Conservation (phyloP, 352 stramenopile genomes). For the Peronospora destructor region DNA sequence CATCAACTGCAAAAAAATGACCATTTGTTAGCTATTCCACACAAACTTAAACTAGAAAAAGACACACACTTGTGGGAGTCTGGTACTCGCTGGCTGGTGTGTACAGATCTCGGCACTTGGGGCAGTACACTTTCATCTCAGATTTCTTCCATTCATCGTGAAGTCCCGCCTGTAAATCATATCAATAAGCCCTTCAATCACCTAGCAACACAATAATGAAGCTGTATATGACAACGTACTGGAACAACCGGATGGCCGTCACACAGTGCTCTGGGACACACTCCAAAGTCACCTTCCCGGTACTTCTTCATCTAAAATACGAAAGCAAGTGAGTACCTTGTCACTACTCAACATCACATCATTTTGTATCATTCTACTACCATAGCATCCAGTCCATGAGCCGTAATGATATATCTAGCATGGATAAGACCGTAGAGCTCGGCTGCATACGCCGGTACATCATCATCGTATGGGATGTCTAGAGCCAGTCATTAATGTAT, state of each 20-base stretch:
- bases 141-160: slow-evolving; percentile 87
- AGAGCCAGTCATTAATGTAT: slow-evolving; percentile 16
- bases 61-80: slow-evolving; percentile 65
- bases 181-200: slow-evolving; percentile 5
- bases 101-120: slow-evolving; percentile 85
- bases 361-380: slow-evolving; percentile 22
- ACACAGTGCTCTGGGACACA: slow-evolving; percentile 80
- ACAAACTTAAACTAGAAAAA: neutral
- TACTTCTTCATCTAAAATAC: slow-evolving; percentile 79
- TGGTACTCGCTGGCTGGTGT: slow-evolving; percentile 80
- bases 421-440: slow-evolving; percentile 88
- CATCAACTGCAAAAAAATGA: slow-evolving; percentile 68
- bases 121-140: slow-evolving; percentile 88
- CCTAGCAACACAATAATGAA: neutral
- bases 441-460: slow-evolving; percentile 78
- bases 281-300: slow-evolving; percentile 81
- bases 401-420: slow-evolving; percentile 87
- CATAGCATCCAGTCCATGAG: slow-evolving; percentile 84
- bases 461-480: slow-evolving; percentile 87
- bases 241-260: slow-evolving; percentile 79
- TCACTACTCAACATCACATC: neutral
- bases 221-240: slow-evolving; percentile 28
- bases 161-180: slow-evolving; percentile 50
- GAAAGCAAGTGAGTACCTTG: neutral
- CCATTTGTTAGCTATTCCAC: slow-evolving; percentile 5